Conservation (phyloP, 257 asterid species). For the Cynanchum wilfordii region DNA sequence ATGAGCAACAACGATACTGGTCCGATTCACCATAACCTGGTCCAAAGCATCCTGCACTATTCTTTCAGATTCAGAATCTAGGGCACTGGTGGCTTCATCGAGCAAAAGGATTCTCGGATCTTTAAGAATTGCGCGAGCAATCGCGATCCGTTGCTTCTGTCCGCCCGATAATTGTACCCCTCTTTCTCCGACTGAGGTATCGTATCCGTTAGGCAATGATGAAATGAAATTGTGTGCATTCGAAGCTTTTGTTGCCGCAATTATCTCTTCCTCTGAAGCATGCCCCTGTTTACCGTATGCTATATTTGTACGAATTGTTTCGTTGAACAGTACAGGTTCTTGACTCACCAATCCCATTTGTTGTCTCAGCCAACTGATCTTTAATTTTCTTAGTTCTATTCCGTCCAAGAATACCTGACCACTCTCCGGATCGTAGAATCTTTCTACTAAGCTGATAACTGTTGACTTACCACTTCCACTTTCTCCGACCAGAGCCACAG, state of each 20-base stretch:
- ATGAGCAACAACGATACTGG: slow-evolving; percentile 72
- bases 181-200: slow-evolving; percentile 66
- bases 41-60: slow-evolving; percentile 70
- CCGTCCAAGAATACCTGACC: slow-evolving; percentile 55
- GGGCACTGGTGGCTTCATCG: slow-evolving; percentile 80
- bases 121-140: slow-evolving; percentile 62
- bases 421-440: slow-evolving; percentile 65
- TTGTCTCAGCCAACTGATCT: slow-evolving; percentile 63
- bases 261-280: slow-evolving; percentile 57
- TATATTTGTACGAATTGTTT: slow-evolving; percentile 61
- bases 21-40: slow-evolving; percentile 60
- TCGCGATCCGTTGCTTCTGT: slow-evolving; percentile 68
- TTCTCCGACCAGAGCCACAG: slow-evolving; percentile 78
- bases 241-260: slow-evolving; percentile 58
- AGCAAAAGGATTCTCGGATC: slow-evolving; percentile 60
- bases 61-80: slow-evolving; percentile 68
- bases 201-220: slow-evolving; percentile 65
- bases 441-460: slow-evolving; percentile 57
- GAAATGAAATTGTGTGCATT: slow-evolving; percentile 71
- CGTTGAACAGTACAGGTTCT: slow-evolving; percentile 74
- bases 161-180: slow-evolving; percentile 75
- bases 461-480: slow-evolving; percentile 86
- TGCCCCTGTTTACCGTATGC: slow-evolving; percentile 60
- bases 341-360: slow-evolving; percentile 85
- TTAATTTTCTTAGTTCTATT: slow-evolving; percentile 36